Base-by-base conservation (phyloP, 495 filamentous ascomycete genomes). In the Trichoderma gamsii region DNA sequence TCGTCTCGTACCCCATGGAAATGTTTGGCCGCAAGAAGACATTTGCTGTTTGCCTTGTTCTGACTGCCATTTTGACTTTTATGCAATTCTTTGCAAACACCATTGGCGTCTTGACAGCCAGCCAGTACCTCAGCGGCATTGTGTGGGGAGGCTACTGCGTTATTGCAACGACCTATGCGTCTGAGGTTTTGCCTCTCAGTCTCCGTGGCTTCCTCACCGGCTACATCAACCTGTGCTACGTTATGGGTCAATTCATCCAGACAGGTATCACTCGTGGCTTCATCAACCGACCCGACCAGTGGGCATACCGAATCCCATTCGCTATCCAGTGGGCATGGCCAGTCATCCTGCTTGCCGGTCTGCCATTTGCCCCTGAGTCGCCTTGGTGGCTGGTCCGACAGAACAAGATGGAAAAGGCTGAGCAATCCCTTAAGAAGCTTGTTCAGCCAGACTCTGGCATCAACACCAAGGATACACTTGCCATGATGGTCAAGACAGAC, bases 401-500 rank as follows among this genome's bases (percentile, higher is more conserved):
- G 64, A 83, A 81, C 18, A 77, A 78, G 18, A 75, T 78, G 18
- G 73, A 75, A 16, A 77, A 79, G n/a, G 83, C 82, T 0, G 72
- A 79, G 63, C 72, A 0, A 74, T 78, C 4, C 80, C 76, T 69
- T 72, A 71, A 76, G 23, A 71, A 77, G n/a, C 78, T 80, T 8
- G 75, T 63, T 13, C 59, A 63, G 56, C 11, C 23, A 15, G 43
- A 65, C n/a, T 49, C 79, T 0, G 79, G 79, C 9, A 87, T 90
- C 73, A 83, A 67, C 52, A 41, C 27, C 32, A 43, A 88, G 63
- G 85, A 89, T 73, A 89, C 87, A 0, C 79, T 92, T 63, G 81
- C 88, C 44, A 90, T 91, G 88, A 91, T 91, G 79, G 81, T 84
- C 61, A 86, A 89, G 72, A 90, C 88, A 16, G 87, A 88, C 38